Evolutionary conservation across 208 protist species (phyloP).

Genomic region (Leptomonas pyrrhocoris): DNA sequence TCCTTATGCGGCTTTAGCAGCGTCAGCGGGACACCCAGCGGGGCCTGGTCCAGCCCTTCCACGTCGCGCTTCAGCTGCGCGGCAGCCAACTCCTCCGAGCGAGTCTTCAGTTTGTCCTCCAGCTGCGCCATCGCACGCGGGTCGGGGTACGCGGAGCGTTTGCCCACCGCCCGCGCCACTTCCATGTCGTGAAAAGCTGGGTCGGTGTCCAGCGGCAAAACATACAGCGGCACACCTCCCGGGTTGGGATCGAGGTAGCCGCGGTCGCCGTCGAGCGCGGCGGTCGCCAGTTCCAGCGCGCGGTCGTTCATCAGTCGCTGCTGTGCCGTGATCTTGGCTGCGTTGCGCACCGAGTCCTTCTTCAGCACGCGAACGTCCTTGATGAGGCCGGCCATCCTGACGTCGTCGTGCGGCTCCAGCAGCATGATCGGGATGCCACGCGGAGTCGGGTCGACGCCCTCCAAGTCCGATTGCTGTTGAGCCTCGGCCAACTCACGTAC

Average conservation of each 20-base stretch:
- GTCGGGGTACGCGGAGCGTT: conserved; percentile 33
- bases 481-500: conserved; percentile 60
- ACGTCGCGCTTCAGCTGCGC: conserved; percentile 63
- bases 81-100: conserved; percentile 55
- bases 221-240: conserved; percentile 57
- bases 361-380: conserved; percentile 60
- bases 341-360: conserved; percentile 53
- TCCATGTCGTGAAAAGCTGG: conserved; percentile 55
- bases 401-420: conserved; percentile 65
- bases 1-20: conserved; percentile 70
- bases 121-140: conserved; percentile 37
- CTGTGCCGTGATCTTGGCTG: conserved; percentile 53
- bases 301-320: conserved; percentile 60
- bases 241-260: conserved; percentile 45
- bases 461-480: conserved; percentile 66
- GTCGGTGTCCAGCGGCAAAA: conserved; percentile 67
- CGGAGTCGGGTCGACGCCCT: conserved; percentile 54
- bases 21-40: conserved; percentile 68
- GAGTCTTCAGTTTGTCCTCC: conserved; percentile 56
- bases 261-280: conserved; percentile 51
- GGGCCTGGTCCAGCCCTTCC: conserved; percentile 46
- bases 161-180: conserved; percentile 56
- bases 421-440: conserved; percentile 58
- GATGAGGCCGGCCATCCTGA: conserved; percentile 44
- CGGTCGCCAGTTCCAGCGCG: conserved; percentile 49